Base-by-base conservation (phyloP, 225 moss, liverwort and hornwort genomes). In the Physcomitrellopsis africana region DNA sequence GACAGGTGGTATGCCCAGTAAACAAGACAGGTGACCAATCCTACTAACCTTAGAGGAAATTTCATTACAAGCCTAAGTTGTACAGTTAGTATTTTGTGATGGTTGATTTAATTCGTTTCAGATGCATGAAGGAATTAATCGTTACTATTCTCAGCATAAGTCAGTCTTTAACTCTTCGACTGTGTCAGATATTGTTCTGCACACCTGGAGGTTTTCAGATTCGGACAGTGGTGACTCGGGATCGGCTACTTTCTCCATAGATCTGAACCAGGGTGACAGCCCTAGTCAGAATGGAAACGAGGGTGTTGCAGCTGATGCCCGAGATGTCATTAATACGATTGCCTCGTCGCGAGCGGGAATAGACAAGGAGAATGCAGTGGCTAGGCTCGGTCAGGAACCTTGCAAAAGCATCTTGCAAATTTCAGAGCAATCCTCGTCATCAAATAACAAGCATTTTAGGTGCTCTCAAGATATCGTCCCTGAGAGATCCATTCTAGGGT, bases 401-500 rank as follows among this genome's bases (percentile, higher is more conserved):
- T 62, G 45, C 22, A 80, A 29, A 11, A 75, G 47, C 67, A 19
- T 0, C 17, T 75, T 77, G 59, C 49, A 59, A 65, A 55, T 64
- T 45, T 78, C 82, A 0, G 80, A 85, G 18, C 73, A 72, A 64
- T 75, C 68, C 23, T 7, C 56, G 0, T 67, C 70, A 1, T 73
- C 82, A 0, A 69, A 23, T 24, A 66, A 22, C 63, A 72, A 66
- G 78, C 51, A 80, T 53, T 65, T 78, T 18, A 52, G 67, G 72
- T 65, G 60, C 66, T 78, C 73, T 11, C 67, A 64, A 37, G 82
- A 85, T 42, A 75, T 68, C 59, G 82, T 83, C 72, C 89, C 85
- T 20, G 88, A 93, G 72, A 85, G 90, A 77, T 85, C 88, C 26
- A 84, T 91, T 27, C 46, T 95, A 55, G 90, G 91, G 26, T 86